Evolutionary conservation across 192 early-diverging fungal genomes (phyloP).

Genomic region (Lobosporangium transversale): DNA sequence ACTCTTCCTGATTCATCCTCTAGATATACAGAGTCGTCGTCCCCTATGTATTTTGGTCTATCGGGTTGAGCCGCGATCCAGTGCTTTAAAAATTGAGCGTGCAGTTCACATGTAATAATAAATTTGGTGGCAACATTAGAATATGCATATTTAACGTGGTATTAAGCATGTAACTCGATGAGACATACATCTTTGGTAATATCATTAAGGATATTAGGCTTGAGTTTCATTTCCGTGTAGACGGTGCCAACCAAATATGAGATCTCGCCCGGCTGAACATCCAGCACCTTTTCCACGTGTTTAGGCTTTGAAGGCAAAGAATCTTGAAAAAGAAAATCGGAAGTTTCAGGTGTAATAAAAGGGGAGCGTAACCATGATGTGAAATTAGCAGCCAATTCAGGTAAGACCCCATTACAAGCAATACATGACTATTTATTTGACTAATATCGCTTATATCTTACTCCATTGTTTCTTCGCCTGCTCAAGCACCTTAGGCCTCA

Average conservation of each 20-base stretch:
- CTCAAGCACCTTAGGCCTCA: slow-evolving; percentile 67
- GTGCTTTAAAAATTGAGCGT: slow-evolving; percentile 57
- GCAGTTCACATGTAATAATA: too few species aligned
- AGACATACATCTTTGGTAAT: slow-evolving; percentile 79
- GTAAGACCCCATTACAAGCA: too few species aligned
- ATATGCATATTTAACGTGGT: too few species aligned
- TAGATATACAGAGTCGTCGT: slow-evolving; percentile 69
- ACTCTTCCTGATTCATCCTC: slow-evolving; percentile 97
- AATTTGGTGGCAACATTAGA: too few species aligned
- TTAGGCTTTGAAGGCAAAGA: slow-evolving; percentile 41
- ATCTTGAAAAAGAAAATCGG: background rate
- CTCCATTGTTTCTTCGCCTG: slow-evolving; percentile 70
- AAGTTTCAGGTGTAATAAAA: background rate
- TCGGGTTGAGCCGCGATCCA: slow-evolving; percentile 72
- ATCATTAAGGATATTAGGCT: slow-evolving; percentile 93
- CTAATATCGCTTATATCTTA: too few species aligned
- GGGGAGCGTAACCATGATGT: too few species aligned
- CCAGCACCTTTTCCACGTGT: slow-evolving; percentile 74
- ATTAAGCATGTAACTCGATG: background rate
- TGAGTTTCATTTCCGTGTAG: slow-evolving; percentile 86
- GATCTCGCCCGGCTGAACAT: slow-evolving; percentile 69
- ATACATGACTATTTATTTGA: too few species aligned
- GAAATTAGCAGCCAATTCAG: too few species aligned
- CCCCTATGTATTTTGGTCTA: slow-evolving; percentile 73
- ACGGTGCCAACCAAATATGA: slow-evolving; percentile 89